These are phyloP conservation scores for Arthroderma sp. DNA, from an alignment of 2,329 filamentous ascomycete species.

Conservation along the genomic window DNA sequence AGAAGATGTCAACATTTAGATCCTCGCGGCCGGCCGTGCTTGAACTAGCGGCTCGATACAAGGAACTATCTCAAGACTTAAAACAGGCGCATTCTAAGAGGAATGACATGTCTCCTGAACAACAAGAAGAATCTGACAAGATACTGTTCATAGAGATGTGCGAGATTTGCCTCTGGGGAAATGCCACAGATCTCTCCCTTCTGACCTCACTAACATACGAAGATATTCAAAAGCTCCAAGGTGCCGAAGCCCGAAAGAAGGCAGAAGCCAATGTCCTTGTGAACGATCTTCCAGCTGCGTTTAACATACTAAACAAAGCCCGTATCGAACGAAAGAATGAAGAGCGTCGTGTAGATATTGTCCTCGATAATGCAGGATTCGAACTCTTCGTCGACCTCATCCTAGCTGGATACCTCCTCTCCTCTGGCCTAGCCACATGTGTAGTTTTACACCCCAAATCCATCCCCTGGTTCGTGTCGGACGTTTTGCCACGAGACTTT, in stretches of 20 bases:
- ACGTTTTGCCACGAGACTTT: conserved; percentile 82
- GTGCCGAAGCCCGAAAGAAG: conserved; percentile 69
- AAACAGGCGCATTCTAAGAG: conserved; percentile 36
- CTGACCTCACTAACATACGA: conserved; percentile 84
- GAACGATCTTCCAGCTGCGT: conserved; percentile 69
- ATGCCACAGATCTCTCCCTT: conserved; percentile 86
- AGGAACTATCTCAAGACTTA: conserved; percentile 58
- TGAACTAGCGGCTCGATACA: conserved; percentile 69
- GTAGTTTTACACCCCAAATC: conserved; percentile 86
- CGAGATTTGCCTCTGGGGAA: conserved; percentile 94
- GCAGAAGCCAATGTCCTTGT: conserved; percentile 84
- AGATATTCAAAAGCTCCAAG: conserved; percentile 93
- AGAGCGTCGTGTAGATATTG: conserved; percentile 76
- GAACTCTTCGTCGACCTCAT: conserved; percentile 94
- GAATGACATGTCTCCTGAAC: conserved; percentile 22
- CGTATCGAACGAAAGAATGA: conserved; percentile 47
- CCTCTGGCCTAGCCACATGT: conserved; percentile 70
- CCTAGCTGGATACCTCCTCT: conserved; percentile 77
- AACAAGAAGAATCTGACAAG: conserved; percentile 57
- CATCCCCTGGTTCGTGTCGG: conserved; percentile 97
- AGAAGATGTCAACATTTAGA: conserved; percentile 85
- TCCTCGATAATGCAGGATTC: conserved; percentile 94
- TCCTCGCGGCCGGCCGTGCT: conserved; percentile 78
- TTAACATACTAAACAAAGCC: conserved; percentile 54
- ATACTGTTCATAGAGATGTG: conserved; percentile 84